These are phyloP conservation scores for Phytophthora pluvialis DNA, from an alignment of 352 stramenopile genomes.

Conservation along the genomic window DNA sequence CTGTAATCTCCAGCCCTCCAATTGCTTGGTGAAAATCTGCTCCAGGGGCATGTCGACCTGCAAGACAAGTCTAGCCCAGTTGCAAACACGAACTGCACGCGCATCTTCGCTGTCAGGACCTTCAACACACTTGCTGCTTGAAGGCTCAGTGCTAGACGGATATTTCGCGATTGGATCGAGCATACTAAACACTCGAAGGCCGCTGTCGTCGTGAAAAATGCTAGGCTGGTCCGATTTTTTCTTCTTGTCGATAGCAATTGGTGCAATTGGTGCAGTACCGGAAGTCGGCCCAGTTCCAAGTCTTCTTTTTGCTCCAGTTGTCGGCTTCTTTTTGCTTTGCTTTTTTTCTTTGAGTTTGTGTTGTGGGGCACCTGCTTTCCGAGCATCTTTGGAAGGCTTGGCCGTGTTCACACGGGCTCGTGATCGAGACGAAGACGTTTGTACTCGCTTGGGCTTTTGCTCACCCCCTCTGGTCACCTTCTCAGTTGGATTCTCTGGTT, in stretches of 20 bases:
- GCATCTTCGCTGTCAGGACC: conserved; percentile 1
- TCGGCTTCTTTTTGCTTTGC: conserved; percentile 7
- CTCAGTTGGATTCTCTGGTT: not conserved
- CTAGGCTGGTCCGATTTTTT: conserved; percentile 4
- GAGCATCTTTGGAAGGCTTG: not conserved
- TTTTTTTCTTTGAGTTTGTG: conserved; percentile 4
- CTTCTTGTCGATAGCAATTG: not conserved
- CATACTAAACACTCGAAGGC: conserved; percentile 49
- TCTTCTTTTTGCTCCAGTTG: conserved; percentile 10
- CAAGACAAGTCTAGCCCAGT: conserved; percentile 16
- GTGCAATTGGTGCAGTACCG: not conserved
- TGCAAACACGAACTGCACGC: conserved; percentile 19
- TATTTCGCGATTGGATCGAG: conserved; percentile 35
- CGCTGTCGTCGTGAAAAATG: conserved; percentile 24
- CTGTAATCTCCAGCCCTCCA: conserved; percentile 9
- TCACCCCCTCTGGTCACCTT: not conserved
- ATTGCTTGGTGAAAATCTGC: conserved; percentile 21
- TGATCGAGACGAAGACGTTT: conserved; percentile 9
- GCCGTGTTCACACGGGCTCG: not conserved
- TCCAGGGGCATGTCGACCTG: conserved; percentile 23
- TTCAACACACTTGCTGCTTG: not conserved
- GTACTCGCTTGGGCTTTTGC: conserved; percentile 13
- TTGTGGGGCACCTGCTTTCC: not conserved
- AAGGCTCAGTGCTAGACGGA: not conserved
- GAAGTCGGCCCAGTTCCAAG: not conserved